Conservation (phyloP, 2,329 filamentous ascomycete species). For the Alternaria angustiovoidea region DNA sequence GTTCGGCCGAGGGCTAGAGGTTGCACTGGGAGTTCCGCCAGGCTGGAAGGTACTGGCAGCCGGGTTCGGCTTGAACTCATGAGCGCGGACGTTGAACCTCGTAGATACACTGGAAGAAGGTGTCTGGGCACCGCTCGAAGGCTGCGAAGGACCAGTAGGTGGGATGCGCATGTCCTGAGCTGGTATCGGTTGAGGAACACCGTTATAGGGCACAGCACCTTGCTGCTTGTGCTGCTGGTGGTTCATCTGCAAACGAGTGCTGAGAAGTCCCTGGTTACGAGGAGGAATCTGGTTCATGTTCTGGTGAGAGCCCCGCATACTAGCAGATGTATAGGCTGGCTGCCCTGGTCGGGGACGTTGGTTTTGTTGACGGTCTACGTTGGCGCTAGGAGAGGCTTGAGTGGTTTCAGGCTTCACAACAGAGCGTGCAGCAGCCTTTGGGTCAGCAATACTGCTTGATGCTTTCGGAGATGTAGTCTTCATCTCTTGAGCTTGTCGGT, state of each 20-base stretch:
- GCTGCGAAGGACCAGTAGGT: constrained; percentile 72
- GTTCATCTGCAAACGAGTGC: constrained; percentile 61
- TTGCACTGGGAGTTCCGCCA: constrained; percentile 66
- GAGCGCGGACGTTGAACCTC: constrained; percentile 68
- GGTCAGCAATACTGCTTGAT: constrained; percentile 52
- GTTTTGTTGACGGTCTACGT: constrained; percentile 57
- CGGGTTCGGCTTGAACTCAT: constrained; percentile 86
- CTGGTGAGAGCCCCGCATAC: constrained; percentile 54
- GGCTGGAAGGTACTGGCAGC: constrained; percentile 84
- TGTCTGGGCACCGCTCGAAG: constrained; percentile 60
- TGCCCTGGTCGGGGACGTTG: constrained; percentile 54
- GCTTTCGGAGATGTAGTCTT: constrained; percentile 50
- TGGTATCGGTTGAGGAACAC: constrained; percentile 64
- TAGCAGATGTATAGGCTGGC: constrained; percentile 54
- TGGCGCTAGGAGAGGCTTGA: constrained; percentile 39
- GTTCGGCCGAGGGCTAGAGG: constrained; percentile 74
- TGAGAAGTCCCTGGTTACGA: constrained; percentile 56
- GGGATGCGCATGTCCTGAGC: constrained; percentile 73
- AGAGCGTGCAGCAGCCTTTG: constrained; percentile 44
- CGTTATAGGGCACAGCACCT: constrained; percentile 52
- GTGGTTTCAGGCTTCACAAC: constrained; percentile 46
- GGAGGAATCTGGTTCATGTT: constrained; percentile 49
- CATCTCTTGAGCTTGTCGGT: constrained; percentile 72
- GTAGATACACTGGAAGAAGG: constrained; percentile 62
- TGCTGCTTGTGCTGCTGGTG: constrained; percentile 61